These are phyloP conservation scores for Primulina eburnea DNA, from an alignment of 257 asterid species.

Conservation along the genomic window DNA sequence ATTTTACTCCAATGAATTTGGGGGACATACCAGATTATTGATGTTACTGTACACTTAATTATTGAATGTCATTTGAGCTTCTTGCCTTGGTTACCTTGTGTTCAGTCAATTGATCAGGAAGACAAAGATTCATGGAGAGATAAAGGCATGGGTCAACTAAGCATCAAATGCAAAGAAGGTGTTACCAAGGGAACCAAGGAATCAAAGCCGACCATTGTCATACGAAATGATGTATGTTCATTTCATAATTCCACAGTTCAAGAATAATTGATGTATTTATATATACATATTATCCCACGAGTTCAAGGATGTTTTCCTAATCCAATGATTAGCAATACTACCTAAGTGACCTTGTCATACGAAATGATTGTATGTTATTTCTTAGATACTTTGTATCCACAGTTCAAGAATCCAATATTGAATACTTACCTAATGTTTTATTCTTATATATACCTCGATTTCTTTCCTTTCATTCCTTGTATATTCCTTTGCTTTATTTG, in stretches of 20 bases:
- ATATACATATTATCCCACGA: too few species aligned
- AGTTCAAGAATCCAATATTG: not conserved
- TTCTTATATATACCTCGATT: not conserved
- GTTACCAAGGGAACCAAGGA: slow-evolving; percentile 73
- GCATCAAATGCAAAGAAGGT: slow-evolving; percentile 89
- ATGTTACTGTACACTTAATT: not conserved
- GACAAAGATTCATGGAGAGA: slow-evolving; percentile 90
- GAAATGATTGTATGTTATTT: slow-evolving; percentile 82
- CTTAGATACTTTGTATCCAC: slow-evolving; percentile 8
- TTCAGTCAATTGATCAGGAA: slow-evolving; percentile 77
- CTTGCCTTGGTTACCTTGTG: slow-evolving; percentile 18
- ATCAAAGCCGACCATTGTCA: slow-evolving; percentile 81
- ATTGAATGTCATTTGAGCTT: slow-evolving; percentile 4
- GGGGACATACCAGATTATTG: not conserved
- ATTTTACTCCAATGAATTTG: slow-evolving; percentile 8
- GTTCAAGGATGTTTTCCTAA: too few species aligned
- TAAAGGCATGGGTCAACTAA: slow-evolving; percentile 84
- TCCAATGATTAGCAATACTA: too few species aligned
- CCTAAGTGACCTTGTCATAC: slow-evolving; percentile 68
- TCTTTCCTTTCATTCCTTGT: not conserved
- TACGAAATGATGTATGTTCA: slow-evolving; percentile 88
- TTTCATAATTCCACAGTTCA: too few species aligned
- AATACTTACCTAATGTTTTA: not conserved
- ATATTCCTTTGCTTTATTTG: not conserved
- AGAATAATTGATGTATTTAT: too few species aligned